Base-by-base conservation (phyloP, 2,329 filamentous ascomycete species). In the Trichophyton benhamiae region DNA sequence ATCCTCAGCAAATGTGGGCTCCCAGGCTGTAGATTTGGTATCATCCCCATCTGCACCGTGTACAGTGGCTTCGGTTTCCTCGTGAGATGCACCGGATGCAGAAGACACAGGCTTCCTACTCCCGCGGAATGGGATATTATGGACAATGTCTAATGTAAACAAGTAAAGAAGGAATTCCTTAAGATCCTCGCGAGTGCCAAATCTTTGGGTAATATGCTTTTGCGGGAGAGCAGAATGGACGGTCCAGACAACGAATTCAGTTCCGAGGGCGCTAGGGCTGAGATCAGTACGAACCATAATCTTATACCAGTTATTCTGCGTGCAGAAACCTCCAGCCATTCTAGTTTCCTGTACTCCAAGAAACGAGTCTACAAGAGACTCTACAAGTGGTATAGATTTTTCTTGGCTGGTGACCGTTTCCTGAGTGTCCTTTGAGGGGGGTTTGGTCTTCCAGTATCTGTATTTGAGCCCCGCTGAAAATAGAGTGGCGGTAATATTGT, bases 291-390 rank as follows among this genome's bases (percentile, higher is more conserved):
- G 70, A 33, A 76, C 68, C 48, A 65, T 70, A 42, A 79, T 70
- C 25, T 66, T 72, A 61, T 78, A 72, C 9, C 70, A 74, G 62
- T 69, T 71, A 22, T 66, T 63, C n/a, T 68, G 64, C 1, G 69
- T 71, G 42, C 68, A 60, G 44, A 81, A 68, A 1, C 68, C 67
- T 8, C 75, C 70, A 1, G 69, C 71, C 41, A 77, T 72, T 2
- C 72, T 73, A 0, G 76, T 76, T 64, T 80, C 76, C 1, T 80
- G 69, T 7, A 74, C 73, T 3, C 70, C 67, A 7, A 76, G 70
- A 60, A 81, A 75, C 1, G 71, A 67, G 42, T 72, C 69, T 2
- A 80, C 67, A 1, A 78, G 71, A 1, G 68, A 64, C 65, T 81
- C 79, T 20, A 75, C 70, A 27, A 4, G 68, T 59, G 3, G 65